Base-by-base conservation (phyloP, 2,329 filamentous ascomycete genomes). In the Alternaria gansuensis region DNA sequence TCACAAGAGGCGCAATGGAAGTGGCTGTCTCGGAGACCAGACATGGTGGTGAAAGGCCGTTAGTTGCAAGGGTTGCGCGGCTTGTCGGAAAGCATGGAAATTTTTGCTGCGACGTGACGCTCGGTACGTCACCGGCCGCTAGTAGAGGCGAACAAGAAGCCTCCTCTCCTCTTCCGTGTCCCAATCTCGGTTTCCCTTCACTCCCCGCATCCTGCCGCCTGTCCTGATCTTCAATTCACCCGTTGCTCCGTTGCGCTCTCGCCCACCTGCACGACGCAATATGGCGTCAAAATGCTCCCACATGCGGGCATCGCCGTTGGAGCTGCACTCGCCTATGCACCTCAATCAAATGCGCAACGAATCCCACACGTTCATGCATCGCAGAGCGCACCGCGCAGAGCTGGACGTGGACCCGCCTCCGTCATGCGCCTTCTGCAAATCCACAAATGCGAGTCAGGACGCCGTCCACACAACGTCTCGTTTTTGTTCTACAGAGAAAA, bases 111-210 rank as follows among this genome's bases (percentile, higher is more conserved):
- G 28, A 40, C 52, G 50, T 53, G 55, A 37, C 36, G 43, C 37
- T 37, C 50, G 28, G 58, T 52, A 65, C 63, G 63, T 65, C 63
- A 65, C 59, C 36, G 54, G 56, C 51, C 54, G 51, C 60, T 56
- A 52, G 17, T 17, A 17, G 17, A 17, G 17, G 17, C 17, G 17
- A 41, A 39, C 28, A 37, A 29, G 43, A 36, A 45, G 44, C 45
- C 21, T 56, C 36, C 41, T 51, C 54, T 49, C 53, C 48, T 44
- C 26, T 46, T 50, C 31, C 33, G 21, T 45, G 44, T 41, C 26
- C 14, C 36, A 49, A 41, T 10, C n/a, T 39, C 17, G 24, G 50
- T 24, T 3, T 24, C 17, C 37, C 11, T 21, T 24, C 13, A 31
- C n/a, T 49, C 43, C 33, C 44, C 52, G 41, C 33, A 26, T 41